phyloP scores from a whole-genome alignment of 768 basidiomycete genomes.

The Peribolospora baueri region DNA sequence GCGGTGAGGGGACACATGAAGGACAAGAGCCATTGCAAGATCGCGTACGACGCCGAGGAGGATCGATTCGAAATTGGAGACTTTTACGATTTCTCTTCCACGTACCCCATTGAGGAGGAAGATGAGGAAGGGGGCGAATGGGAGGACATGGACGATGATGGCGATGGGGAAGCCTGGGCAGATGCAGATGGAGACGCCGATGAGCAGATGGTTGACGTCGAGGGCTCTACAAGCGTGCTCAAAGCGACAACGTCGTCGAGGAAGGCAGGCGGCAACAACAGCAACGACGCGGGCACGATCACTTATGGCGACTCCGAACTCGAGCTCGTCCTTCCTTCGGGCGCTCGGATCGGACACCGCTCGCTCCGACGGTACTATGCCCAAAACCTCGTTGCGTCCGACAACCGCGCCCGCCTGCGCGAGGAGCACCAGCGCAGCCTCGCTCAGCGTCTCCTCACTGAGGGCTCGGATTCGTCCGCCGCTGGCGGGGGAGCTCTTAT shows the following conservation, averaged over 20 bases:
- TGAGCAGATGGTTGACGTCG: slow-evolving; percentile 9
- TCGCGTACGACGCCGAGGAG: slow-evolving; percentile 57
- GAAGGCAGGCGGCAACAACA: slow-evolving; percentile 1
- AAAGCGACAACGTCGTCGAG: slow-evolving; percentile 10
- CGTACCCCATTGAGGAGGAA: slow-evolving; percentile 32
- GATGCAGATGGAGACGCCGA: slow-evolving; percentile 20
- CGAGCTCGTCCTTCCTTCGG: slow-evolving; percentile 82
- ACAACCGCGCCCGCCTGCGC: slow-evolving; percentile 2
- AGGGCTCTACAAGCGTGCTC: too few relatives aligned
- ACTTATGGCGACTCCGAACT: slow-evolving; percentile 54
- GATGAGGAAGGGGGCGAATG: slow-evolving; percentile 19
- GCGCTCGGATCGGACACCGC: slow-evolving; percentile 75
- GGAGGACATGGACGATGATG: slow-evolving; percentile 18
- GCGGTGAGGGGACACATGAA: slow-evolving; percentile 88
- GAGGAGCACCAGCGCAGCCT: slow-evolving; percentile 20
- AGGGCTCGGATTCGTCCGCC: slow-evolving; percentile 6
- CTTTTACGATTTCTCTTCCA: slow-evolving; percentile 69
- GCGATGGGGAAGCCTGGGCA: slow-evolving; percentile 21
- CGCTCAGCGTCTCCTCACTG: background rate
- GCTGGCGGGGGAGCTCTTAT: slow-evolving; percentile 8
- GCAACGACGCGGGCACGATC: slow-evolving; percentile 25
- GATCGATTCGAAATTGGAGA: slow-evolving; percentile 75
- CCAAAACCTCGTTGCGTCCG: slow-evolving; percentile 31
- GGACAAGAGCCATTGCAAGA: slow-evolving; percentile 88
- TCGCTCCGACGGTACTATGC: slow-evolving; percentile 63